A percentile compares a stretch with the other conserved stretches of the same genome.
Conservation (phyloP, 192 early-diverging fungal species). For the Linnemannia exigua region DNA sequence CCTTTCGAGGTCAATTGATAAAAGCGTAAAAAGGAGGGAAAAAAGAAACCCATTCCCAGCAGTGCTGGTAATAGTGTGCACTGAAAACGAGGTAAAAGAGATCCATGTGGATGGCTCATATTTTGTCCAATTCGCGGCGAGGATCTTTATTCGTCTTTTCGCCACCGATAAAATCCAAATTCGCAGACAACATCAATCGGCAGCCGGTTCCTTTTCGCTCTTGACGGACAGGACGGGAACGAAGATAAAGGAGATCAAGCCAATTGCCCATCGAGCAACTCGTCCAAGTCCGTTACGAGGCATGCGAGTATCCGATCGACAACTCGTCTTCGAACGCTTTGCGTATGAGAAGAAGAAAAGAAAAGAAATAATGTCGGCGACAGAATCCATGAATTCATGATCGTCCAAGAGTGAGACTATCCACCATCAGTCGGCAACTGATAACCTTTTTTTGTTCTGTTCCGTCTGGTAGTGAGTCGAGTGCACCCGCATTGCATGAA, state of each 20-base stretch:
- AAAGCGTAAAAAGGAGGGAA: neutral
- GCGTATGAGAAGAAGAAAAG: neutral
- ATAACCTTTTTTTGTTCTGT: neutral
- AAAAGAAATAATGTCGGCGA: neutral
- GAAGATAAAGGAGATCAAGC: too few species aligned
- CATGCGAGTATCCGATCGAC: too few species aligned
- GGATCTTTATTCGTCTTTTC: conserved; percentile 8
- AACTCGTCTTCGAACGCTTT: too few species aligned
- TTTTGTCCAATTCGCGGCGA: conserved; percentile 4
- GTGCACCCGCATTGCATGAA: too few species aligned
- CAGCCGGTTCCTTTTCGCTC: neutral
- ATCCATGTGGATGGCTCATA: neutral
- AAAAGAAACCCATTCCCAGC: neutral
- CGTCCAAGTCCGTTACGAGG: neutral
- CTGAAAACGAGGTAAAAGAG: neutral
- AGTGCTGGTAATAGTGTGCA: neutral
- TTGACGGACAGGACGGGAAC: neutral
- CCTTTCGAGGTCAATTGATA: too few species aligned
- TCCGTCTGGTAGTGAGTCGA: too few species aligned
- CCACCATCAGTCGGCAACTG: neutral
- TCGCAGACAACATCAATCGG: neutral
- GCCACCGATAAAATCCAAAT: neutral
- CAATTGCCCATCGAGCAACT: too few species aligned
- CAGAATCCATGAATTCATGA: too few species aligned
- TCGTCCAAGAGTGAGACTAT: too few species aligned